phyloP scores from a whole-genome alignment of 257 asterid genomes.

The Thymus quinquecostatus region DNA sequence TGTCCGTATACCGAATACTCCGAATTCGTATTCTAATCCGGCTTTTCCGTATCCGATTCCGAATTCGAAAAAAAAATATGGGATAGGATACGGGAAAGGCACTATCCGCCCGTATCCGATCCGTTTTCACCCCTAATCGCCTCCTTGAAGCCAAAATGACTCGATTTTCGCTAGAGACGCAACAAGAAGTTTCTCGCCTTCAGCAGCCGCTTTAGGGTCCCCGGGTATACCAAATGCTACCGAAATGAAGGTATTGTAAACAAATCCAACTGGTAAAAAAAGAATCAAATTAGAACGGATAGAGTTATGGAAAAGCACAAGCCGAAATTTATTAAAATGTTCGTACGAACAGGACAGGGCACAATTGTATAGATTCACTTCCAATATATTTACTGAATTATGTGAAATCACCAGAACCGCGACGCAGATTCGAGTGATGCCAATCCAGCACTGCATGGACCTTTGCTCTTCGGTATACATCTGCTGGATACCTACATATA shows the following conservation, averaged over 20 bases:
- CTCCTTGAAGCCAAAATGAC: slow-evolving; percentile 69
- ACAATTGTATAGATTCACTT: too few relatives aligned
- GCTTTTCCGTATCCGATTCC: too few relatives aligned
- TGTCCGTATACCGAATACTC: too few relatives aligned
- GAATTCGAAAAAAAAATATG: too few relatives aligned
- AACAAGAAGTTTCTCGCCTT: slow-evolving; percentile 56
- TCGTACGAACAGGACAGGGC: not conserved
- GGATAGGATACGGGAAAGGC: too few relatives aligned
- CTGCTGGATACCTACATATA: slow-evolving; percentile 77
- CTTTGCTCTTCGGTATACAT: slow-evolving; percentile 66
- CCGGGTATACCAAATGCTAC: slow-evolving; percentile 52
- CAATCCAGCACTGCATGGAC: slow-evolving; percentile 82
- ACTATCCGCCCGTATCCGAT: too few relatives aligned
- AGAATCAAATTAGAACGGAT: not conserved
- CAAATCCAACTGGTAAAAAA: slow-evolving; percentile 48
- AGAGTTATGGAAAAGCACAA: slow-evolving; percentile 13
- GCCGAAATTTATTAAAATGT: slow-evolving; percentile 4
- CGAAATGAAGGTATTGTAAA: slow-evolving; percentile 47
- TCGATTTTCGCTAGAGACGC: slow-evolving; percentile 62
- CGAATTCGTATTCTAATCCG: too few relatives aligned
- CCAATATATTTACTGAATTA: not conserved
- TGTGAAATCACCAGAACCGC: slow-evolving; percentile 63
- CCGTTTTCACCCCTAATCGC: not conserved
- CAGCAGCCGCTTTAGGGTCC: slow-evolving; percentile 72
- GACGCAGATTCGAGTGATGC: slow-evolving; percentile 88